phyloP scores from a whole-genome alignment of 805 yeast genomes.

The Starmerella bombicola region DNA sequence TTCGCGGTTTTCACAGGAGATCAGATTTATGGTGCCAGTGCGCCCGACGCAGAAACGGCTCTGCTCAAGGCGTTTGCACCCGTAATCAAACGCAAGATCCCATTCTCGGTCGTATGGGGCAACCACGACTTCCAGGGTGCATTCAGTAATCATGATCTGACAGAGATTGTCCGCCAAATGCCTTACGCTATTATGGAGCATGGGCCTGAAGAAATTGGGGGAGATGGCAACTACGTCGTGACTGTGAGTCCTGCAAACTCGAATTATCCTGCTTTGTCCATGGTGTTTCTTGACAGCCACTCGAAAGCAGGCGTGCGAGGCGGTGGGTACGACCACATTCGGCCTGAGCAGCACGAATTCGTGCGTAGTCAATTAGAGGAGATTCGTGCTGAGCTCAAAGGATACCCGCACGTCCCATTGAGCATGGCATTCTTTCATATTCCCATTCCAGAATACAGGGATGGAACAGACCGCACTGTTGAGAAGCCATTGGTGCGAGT shows the following conservation, averaged over 20 bases:
- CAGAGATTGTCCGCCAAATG: slow-evolving; percentile 41
- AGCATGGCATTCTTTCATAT: slow-evolving; percentile 91
- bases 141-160: slow-evolving; percentile 45
- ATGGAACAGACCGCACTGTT: slow-evolving; percentile 23
- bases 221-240: slow-evolving; percentile 72
- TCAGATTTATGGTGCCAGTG: slow-evolving; percentile 67
- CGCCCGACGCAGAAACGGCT: slow-evolving; percentile 74
- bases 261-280: slow-evolving; percentile 37
- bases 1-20: slow-evolving; percentile 83
- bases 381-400: slow-evolving; percentile 26
- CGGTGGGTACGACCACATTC: slow-evolving; percentile 75
- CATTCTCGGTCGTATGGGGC: slow-evolving; percentile 78
- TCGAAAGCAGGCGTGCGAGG: slow-evolving; percentile 42
- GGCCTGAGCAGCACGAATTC: slow-evolving; percentile 52
- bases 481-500: slow-evolving; percentile 29
- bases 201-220: slow-evolving; percentile 60
- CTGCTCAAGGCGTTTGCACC: slow-evolving; percentile 66
- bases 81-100: slow-evolving; percentile 52
- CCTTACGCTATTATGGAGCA: slow-evolving; percentile 55
- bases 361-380: slow-evolving; percentile 32
- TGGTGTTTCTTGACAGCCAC: slow-evolving; percentile 80
- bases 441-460: slow-evolving; percentile 74
- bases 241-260: slow-evolving; percentile 28
- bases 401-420: slow-evolving; percentile 37
- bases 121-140: slow-evolving; percentile 91